These are phyloP conservation scores for Achlya hypogyna DNA, from an alignment of 352 stramenopile genomes.

Conservation along the genomic window DNA sequence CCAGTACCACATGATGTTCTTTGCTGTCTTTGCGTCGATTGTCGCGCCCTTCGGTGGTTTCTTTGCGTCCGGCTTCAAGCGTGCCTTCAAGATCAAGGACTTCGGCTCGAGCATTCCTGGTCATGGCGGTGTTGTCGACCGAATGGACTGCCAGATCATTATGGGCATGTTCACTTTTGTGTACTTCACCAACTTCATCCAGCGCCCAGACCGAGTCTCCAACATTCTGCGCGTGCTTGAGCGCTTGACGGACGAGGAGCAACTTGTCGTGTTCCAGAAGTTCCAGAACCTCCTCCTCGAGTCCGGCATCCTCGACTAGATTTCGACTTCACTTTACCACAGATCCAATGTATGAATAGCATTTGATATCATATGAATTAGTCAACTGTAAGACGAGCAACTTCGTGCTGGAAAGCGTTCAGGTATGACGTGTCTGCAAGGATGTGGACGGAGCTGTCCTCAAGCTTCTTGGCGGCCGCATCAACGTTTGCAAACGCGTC, in stretches of 20 bases:
- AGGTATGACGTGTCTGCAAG: neutral
- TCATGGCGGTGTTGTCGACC: constrained; percentile 79
- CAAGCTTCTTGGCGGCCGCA: neutral
- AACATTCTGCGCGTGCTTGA: constrained; percentile 8
- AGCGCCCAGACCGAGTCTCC: constrained; percentile 19
- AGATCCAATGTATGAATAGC: neutral
- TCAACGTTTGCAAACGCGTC: constrained; percentile 11
- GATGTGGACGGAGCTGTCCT: neutral
- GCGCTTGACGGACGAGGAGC: constrained; percentile 4
- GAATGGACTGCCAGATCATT: constrained; percentile 79
- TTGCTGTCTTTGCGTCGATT: constrained; percentile 81
- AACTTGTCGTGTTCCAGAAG: constrained; percentile 10
- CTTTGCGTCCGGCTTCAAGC: constrained; percentile 88
- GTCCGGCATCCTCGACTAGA: neutral
- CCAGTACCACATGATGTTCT: constrained; percentile 77
- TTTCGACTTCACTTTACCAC: neutral
- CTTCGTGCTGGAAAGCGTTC: constrained; percentile 5
- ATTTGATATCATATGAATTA: neutral
- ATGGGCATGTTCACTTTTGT: constrained; percentile 70
- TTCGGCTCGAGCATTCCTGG: constrained; percentile 88
- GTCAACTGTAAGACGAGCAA: neutral
- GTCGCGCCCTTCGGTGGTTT: constrained; percentile 93
- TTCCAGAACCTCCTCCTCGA: neutral
- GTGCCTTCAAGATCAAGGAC: constrained; percentile 89
- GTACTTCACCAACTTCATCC: constrained; percentile 82